phyloP scores from a whole-genome alignment of 495 filamentous ascomycete species.

The Lophium mytilinum region DNA sequence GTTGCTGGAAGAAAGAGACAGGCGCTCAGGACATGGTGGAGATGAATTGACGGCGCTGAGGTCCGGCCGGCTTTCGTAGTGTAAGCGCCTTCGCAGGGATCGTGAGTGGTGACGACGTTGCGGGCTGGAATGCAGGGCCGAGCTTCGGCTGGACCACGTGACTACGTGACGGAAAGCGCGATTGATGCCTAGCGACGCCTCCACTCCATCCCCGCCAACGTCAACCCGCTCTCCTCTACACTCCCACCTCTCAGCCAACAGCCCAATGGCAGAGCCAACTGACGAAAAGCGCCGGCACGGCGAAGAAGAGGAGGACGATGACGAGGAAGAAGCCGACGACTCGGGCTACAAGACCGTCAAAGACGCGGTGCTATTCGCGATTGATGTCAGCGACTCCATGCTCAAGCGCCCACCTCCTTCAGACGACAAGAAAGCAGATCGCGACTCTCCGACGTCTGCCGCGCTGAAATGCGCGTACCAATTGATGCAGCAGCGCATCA shows the following conservation, averaged over 20 bases:
- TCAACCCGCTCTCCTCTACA: background rate
- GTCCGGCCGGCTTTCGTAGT: background rate
- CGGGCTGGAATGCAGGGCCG: background rate
- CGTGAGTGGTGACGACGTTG: background rate
- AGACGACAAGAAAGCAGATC: constrained; percentile 62
- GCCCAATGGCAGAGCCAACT: constrained; percentile 14
- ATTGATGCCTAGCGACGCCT: background rate
- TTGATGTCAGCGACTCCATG: constrained; percentile 92
- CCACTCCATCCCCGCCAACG: background rate
- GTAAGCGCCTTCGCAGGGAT: background rate
- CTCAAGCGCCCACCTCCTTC: constrained; percentile 54
- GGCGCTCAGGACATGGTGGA: background rate
- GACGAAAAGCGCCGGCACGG: constrained; percentile 15
- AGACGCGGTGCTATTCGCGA: constrained; percentile 94
- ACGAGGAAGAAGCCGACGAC: constrained; percentile 62
- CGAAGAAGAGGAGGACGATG: constrained; percentile 49
- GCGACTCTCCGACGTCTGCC: constrained; percentile 64
- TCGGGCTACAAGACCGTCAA: constrained; percentile 84
- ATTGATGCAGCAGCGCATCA: constrained; percentile 96
- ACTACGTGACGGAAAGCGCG: background rate
- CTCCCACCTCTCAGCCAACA: background rate
- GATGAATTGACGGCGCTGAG: background rate
- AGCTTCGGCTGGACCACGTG: background rate
- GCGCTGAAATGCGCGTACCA: constrained; percentile 91
- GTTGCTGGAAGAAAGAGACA: background rate